A percentile compares a stretch with the other conserved stretches of the same genome.
Evolutionary conservation across 2,329 filamentous ascomycete genomes (phyloP).

Genomic region (Septoria linicola): DNA sequence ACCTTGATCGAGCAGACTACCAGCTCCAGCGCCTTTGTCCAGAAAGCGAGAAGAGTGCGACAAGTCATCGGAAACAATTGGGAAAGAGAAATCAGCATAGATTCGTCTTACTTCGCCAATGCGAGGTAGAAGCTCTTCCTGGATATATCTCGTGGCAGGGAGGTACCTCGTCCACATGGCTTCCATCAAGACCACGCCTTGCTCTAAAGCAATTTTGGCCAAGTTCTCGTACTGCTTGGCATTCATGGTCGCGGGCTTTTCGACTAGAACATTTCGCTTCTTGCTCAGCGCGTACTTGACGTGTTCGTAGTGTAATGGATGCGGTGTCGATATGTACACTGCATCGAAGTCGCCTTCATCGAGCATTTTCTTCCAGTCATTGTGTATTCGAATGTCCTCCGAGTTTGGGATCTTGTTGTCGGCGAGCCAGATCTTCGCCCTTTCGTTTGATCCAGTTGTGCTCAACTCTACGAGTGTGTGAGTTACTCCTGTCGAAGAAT

Average conservation of each 20-base stretch:
- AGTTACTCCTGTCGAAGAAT: conserved; percentile 17
- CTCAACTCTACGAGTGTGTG: conserved; percentile 32
- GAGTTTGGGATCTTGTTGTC: conserved; percentile 28
- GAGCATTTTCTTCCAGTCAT: conserved; percentile 33
- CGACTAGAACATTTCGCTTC: conserved; percentile 33
- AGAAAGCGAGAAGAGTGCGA: conserved; percentile 16
- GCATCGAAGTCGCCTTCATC: conserved; percentile 34
- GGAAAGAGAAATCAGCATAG: conserved; percentile 34
- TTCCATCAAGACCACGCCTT: conserved; percentile 34
- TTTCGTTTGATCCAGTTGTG: conserved; percentile 29
- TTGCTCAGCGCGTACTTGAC: conserved; percentile 26
- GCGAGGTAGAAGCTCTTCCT: conserved; percentile 17
- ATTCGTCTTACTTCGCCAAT: conserved; percentile 26
- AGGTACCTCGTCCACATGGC: conserved; percentile 36
- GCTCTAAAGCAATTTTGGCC: conserved; percentile 12
- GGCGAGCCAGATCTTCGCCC: conserved; percentile 26
- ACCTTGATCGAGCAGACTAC: conserved; percentile 20
- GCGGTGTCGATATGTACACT: conserved; percentile 37
- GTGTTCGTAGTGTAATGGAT: conserved; percentile 33
- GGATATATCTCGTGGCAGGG: conserved; percentile 30
- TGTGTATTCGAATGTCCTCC: conserved; percentile 26
- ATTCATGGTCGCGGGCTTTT: conserved; percentile 36
- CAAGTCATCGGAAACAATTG: conserved; percentile 30
- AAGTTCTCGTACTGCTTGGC: conserved; percentile 24
- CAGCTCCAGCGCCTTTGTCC: conserved; percentile 17